Evolutionary conservation across 495 filamentous ascomycete genomes (phyloP).

Genomic region (Annulohypoxylon moriforme): DNA sequence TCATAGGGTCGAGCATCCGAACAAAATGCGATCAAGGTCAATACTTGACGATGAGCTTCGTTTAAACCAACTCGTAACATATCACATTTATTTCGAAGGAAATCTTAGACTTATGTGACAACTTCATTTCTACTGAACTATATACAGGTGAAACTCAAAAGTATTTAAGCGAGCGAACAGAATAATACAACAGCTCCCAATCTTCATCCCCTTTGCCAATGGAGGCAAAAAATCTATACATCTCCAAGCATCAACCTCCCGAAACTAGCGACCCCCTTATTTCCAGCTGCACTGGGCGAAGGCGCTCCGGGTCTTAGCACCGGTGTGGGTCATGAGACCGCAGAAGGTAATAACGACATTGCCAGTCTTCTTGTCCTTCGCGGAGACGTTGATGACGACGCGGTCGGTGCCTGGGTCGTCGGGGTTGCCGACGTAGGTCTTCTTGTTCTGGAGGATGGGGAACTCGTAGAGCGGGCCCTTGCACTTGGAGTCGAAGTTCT

Average conservation of each 20-base stretch:
- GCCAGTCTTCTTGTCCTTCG: conserved; percentile 22
- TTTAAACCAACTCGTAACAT: not conserved
- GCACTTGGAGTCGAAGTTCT: conserved; percentile 24
- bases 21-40: no score
- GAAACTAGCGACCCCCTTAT: not conserved
- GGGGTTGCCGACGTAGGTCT: conserved; percentile 20
- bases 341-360: conserved; percentile 25
- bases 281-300: conserved; percentile 38
- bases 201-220: not conserved
- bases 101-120: not conserved
- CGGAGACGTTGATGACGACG: conserved; percentile 37
- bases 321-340: conserved; percentile 47
- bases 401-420: conserved; percentile 33
- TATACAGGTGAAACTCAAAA: not conserved
- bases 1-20: no score
- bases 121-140: not conserved
- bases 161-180: not conserved
- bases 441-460: conserved; percentile 38
- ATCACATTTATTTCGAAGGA: not conserved
- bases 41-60: not conserved
- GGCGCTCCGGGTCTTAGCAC: conserved; percentile 23
- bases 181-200: not conserved
- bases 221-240: not conserved
- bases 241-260: not conserved
- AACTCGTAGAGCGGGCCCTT: conserved; percentile 44